Evolutionary conservation across 2,329 filamentous ascomycete genomes (phyloP).

Genomic region (Juglanconis juglandina): DNA sequence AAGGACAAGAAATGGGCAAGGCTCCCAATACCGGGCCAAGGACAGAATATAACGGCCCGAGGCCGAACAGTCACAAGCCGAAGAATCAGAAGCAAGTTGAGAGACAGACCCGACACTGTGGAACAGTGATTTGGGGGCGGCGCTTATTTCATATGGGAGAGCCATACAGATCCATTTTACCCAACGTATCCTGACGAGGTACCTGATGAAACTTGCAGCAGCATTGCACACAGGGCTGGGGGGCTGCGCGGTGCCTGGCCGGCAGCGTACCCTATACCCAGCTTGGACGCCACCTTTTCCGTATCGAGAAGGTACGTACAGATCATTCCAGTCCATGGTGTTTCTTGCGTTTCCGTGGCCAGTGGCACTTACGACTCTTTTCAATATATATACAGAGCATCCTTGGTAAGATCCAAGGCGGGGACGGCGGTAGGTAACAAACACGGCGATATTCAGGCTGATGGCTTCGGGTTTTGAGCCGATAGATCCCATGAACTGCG

Average conservation of each 20-base stretch:
- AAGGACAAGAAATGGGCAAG: neutral
- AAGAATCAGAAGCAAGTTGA: neutral
- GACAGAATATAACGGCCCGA: slow-evolving; percentile 10
- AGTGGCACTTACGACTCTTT: too few species aligned
- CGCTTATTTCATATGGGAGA: neutral
- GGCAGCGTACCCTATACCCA: neutral
- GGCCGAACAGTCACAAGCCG: neutral
- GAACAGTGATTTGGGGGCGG: neutral
- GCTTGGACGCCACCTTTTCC: too few species aligned
- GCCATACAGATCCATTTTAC: neutral
- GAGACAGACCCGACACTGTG: neutral
- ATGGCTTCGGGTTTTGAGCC: neutral
- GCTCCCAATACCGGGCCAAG: neutral
- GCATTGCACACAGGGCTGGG: neutral
- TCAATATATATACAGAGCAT: too few species aligned
- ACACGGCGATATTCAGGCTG: too few species aligned
- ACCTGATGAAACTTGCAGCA: neutral
- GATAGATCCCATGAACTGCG: neutral
- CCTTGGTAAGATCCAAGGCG: too few species aligned
- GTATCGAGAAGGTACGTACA: too few species aligned
- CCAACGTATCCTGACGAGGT: neutral
- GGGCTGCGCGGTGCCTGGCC: neutral
- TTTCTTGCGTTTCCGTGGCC: too few species aligned
- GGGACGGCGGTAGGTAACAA: too few species aligned
- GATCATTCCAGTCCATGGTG: too few species aligned